Base-by-base conservation (phyloP, 2,329 filamentous ascomycete genomes). In the Thielaviopsis euricoi region DNA sequence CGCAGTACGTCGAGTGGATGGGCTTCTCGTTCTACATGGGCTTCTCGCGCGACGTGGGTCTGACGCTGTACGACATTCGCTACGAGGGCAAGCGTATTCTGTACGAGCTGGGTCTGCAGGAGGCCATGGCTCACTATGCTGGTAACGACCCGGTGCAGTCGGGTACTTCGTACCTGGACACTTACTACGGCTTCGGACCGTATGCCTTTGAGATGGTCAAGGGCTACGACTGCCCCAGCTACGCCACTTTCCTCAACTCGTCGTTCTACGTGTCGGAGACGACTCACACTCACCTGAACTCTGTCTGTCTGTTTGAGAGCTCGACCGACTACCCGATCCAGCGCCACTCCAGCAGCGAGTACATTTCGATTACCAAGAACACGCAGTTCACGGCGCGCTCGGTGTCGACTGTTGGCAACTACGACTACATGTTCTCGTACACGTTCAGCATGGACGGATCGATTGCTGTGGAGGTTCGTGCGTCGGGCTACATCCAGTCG, bases 31-130 rank as follows among this genome's bases (percentile, higher is more conserved):
- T 79, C 65, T 79, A 76, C 65, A 66, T 77, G 22, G 66, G 71
- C 12, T 73, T 71, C 61, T 69, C 69, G 6, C 71, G 71, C 48
- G 67, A 71, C 2, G 70, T 73, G 1, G 76, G 74, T 1, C 62
- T 78, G 10, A 70, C 69, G 61, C 66, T 78, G 13, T 75, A 71
- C 62, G 76, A 79, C 62, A 74, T 79, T 61, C 69, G 69, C 22
- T 78, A 75, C 66, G 74, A 74, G 61, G 73, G 72, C 13, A 71
- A 77, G 61, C 68, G 75, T 1, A 69, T 79, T 50, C 67, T 79
- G 52, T 79, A 79, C 62, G 75, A 79, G 65, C 70, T 79, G 4
- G 72, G 72, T 9, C 66, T 78, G 54, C 75, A 79, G 62, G 76
- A 79, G 64, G 76, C 76, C 0, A 67, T 76, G 25, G 73, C 76